Base-by-base conservation (phyloP, 768 basidiomycete genomes). In the Calocera cornea region DNA sequence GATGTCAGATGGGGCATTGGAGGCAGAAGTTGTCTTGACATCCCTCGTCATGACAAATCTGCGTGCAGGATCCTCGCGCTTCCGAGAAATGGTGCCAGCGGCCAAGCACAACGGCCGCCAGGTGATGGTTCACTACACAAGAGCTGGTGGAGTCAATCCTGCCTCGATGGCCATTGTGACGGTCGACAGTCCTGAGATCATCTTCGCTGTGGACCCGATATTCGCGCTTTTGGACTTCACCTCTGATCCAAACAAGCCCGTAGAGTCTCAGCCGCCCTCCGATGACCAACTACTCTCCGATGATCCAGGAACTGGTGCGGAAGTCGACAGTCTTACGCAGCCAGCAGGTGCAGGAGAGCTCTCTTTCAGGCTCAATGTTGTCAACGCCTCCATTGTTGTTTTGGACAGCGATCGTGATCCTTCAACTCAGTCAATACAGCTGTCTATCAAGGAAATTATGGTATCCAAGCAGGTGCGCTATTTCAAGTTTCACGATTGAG, bases 1-100 rank as follows among this genome's bases (percentile, higher is more conserved):
- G 72, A 81, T 92, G 29, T 88, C 87, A 22, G 86, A 95, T 75
- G 88, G 90, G 22, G 84, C 91, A n/a, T 81, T 84, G 68, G 92
- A 97, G 75, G 87, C 89, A 1, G 94, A 97, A 76, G 78, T 97
- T 63, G 81, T 93, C 31, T 77, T 97, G n/a, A 86, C 87, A 72
- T 95, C 95, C 0, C 88, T 98, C 73, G 92, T 92, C 0, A 88
- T 97, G 81, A 86, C 83, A 75, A 95, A 95, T 74, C 97, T 87
- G 1, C 82, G 88, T 65, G 84, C 90, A 0, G 91, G 92, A 7
- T 80, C 80, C 60, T 89, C 92, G 29, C 87, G 84, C 72, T 97
- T 94, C 80, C 85, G 94, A 44, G 95, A 98, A 76, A 94, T 99
- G 67, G 90, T 99, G 69, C 95, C 97, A 14, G 87, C 93, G 3